Evolutionary conservation across 768 basidiomycete species (phyloP), one percentile per base, ranked within the genome.

Genomic region (Phallus indusiatus): DNA sequence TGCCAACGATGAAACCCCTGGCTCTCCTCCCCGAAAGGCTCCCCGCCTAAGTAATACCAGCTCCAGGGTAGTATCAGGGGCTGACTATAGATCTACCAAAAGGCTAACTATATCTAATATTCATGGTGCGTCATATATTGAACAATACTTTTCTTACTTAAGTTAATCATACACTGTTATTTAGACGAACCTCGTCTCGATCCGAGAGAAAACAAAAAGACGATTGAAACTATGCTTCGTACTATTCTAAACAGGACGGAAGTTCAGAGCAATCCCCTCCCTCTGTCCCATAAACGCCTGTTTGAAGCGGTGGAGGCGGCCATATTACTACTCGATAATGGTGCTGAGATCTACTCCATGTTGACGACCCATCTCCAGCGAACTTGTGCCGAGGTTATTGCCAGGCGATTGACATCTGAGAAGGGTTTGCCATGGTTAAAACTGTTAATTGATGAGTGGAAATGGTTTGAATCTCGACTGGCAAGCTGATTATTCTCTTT

Each of bases 1-100:
- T 6, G 66, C 74, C 47, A 56, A 71, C 52, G 74, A 75, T 57
- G 64, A 76, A 56, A 42, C 60, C 60, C 77, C 76, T 71, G 79
- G 74, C 68, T 80, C 80, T 71, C 81, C 78, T 73, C 80, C 81
- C 63, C 79, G 78, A 71, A 89, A 90, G 76, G 81, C 80, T 60
- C 78, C 84, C 62, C 83, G 85, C 62, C 73, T 85, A 71, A 42
- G 42, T 10, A 42, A 42, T 42, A 42, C 42, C 12, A 42, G 42
- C n/a, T 76, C 75, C 46, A 73, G 69, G 64, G 65, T 73, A 64
- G 67, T 69, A 66, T 63, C 63, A 49, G 60, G 52, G 37, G 49
- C 67, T 67, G 64, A 67, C 42, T 68, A 67, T 55, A 56, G 42
- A 12, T n/a, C n/a, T 42, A 14, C 42, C 42, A 42, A 10, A n/a